phyloP scores from a whole-genome alignment of 345 rosid genomes.

The Noccaea bulbosa region DNA sequence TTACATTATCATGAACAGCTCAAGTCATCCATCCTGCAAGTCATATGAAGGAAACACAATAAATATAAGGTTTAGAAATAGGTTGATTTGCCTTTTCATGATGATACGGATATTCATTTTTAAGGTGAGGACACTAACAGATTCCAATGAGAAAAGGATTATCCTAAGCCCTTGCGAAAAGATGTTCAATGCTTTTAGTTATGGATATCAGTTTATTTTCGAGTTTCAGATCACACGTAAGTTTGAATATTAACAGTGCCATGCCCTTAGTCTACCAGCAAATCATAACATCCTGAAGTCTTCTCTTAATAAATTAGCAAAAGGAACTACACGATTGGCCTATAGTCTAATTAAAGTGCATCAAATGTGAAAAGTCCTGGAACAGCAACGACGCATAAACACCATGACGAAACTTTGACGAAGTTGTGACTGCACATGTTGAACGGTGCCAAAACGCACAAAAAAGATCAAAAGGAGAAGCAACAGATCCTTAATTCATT shows the following conservation, averaged over 20 bases:
- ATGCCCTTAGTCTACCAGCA: not conserved
- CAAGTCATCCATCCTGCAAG: slow-evolving; percentile 36
- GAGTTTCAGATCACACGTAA: not conserved
- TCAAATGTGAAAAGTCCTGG: not conserved
- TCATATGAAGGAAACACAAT: slow-evolving; percentile 7
- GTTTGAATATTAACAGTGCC: not conserved
- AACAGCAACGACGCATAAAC: not conserved
- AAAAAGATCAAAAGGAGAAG: not conserved
- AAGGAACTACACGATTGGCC: slow-evolving; percentile 4
- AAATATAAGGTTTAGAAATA: not conserved
- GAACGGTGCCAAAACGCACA: slow-evolving; percentile 14
- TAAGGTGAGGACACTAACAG: slow-evolving; percentile 7
- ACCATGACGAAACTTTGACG: not conserved
- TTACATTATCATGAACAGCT: slow-evolving; percentile 7
- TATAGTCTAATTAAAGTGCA: not conserved
- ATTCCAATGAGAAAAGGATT: slow-evolving; percentile 5
- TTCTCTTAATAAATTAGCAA: not conserved
- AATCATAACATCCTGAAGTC: slow-evolving; percentile 18
- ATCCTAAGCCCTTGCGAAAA: not conserved
- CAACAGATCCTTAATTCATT: slow-evolving; percentile 17
- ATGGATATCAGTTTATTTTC: not conserved
- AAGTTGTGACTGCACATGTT: not conserved
- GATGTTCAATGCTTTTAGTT: slow-evolving; percentile 10
- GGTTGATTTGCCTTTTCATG: not conserved
- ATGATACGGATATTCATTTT: not conserved